These are phyloP conservation scores for Aphanomyces euteiches DNA, from an alignment of 352 stramenopile genomes.

Conservation along the genomic window DNA sequence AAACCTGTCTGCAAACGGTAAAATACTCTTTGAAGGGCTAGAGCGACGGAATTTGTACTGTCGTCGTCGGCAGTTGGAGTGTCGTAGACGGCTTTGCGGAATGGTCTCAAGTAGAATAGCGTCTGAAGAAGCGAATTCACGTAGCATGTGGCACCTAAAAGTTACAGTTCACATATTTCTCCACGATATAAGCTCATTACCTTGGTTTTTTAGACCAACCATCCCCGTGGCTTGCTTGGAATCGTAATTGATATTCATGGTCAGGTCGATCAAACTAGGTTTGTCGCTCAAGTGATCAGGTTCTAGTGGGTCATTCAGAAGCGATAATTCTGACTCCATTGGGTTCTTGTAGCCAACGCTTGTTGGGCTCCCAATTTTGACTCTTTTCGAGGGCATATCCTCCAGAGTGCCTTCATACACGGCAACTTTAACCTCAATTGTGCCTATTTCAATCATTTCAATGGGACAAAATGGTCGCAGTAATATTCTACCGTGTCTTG, in stretches of 20 bases:
- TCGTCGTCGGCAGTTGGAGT: slow-evolving; percentile 74
- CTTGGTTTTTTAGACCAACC: slow-evolving; percentile 85
- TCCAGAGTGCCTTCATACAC: background rate
- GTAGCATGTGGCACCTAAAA: slow-evolving; percentile 86
- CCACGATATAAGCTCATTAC: background rate
- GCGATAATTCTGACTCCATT: slow-evolving; percentile 9
- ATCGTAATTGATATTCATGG: slow-evolving; percentile 45
- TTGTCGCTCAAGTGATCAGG: background rate
- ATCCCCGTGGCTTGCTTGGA: slow-evolving; percentile 82
- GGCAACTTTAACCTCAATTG: background rate
- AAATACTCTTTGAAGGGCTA: slow-evolving; percentile 83
- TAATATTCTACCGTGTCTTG: background rate
- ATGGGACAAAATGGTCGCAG: background rate
- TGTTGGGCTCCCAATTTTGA: background rate
- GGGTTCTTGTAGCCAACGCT: slow-evolving; percentile 1
- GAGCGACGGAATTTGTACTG: slow-evolving; percentile 76
- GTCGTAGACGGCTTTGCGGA: slow-evolving; percentile 81
- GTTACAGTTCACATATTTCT: too few species aligned
- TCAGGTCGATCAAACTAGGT: slow-evolving; percentile 5
- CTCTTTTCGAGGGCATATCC: background rate
- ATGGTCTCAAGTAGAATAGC: slow-evolving; percentile 84
- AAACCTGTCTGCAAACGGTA: slow-evolving; percentile 62
- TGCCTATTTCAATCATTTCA: background rate
- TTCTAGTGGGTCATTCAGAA: background rate
- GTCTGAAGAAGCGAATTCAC: slow-evolving; percentile 92